phyloP scores from a whole-genome alignment of 225 moss, liverwort and hornwort genomes.

The Polytrichum formosum region DNA sequence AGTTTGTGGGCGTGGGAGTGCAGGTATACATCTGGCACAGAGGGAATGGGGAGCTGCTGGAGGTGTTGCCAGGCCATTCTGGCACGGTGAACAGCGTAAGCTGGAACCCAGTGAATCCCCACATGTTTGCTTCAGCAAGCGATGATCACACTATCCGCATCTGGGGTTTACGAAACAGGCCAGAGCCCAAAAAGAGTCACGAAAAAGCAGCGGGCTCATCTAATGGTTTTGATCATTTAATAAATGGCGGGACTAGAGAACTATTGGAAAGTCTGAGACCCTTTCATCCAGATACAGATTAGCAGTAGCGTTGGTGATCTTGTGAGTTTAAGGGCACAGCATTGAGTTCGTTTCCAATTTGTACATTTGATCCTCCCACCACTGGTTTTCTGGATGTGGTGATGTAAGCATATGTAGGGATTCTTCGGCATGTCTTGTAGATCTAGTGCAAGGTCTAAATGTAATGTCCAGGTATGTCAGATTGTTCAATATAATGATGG shows the following conservation, averaged over 20 bases:
- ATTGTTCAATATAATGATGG: background rate
- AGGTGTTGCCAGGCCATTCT: conserved; percentile 90
- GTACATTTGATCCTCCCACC: conserved; percentile 61
- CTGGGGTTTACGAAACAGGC: conserved; percentile 88
- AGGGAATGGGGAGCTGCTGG: conserved; percentile 92
- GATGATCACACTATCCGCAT: conserved; percentile 98
- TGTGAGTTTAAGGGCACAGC: conserved; percentile 32
- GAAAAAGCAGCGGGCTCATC: conserved; percentile 58
- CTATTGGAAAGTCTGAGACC: conserved; percentile 99
- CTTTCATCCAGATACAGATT: conserved; percentile 62
- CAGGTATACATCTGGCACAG: conserved; percentile 99
- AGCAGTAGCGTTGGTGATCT: conserved; percentile 31
- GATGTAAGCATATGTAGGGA: conserved; percentile 52
- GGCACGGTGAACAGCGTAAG: conserved; percentile 99
- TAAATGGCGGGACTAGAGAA: conserved; percentile 95
- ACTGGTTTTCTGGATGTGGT: conserved; percentile 51
- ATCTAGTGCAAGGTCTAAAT: conserved; percentile 1
- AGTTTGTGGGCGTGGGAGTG: conserved; percentile 12
- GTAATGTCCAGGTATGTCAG: too few species aligned
- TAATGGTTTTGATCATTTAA: conserved; percentile 93
- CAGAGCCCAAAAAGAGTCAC: conserved; percentile 36
- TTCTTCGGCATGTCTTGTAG: conserved; percentile 36
- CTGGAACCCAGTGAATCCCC: conserved; percentile 99
- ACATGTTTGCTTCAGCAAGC: conserved; percentile 99
- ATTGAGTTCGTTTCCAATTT: conserved; percentile 42